Evolutionary conservation across 441 rosid genomes (phyloP).

Genomic region (Brassica hybrid): DNA sequence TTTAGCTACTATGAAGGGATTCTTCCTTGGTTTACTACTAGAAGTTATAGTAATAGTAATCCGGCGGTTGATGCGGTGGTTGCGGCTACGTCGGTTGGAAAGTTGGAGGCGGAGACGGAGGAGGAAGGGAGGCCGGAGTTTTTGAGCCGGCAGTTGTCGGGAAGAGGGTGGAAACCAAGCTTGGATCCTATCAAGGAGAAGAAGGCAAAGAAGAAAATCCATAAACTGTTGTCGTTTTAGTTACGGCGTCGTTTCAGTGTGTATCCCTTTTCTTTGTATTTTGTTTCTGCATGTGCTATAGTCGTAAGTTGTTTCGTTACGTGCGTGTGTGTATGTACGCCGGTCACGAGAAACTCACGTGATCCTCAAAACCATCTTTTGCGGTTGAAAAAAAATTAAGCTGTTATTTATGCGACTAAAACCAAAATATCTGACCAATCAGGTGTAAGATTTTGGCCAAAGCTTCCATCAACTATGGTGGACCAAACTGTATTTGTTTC

Average conservation of each 20-base stretch:
- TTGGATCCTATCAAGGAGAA: slow-evolving; percentile 83
- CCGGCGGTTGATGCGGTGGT: slow-evolving; percentile 32
- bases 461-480: background rate
- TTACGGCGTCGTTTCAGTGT: slow-evolving; percentile 11
- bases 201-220: slow-evolving; percentile 55
- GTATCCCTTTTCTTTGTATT: background rate
- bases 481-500: background rate
- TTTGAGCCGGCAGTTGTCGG: slow-evolving; percentile 70
- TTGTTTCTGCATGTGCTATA: background rate
- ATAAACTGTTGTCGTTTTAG: slow-evolving; percentile 61
- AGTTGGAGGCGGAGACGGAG: slow-evolving; percentile 39
- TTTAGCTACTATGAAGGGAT: slow-evolving; percentile 49
- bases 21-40: slow-evolving; percentile 58
- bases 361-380: background rate
- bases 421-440: background rate
- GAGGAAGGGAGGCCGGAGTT: slow-evolving; percentile 57
- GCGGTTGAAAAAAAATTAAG: background rate
- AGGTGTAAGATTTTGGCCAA: background rate
- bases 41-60: slow-evolving; percentile 40
- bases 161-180: slow-evolving; percentile 89
- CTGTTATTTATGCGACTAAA: background rate
- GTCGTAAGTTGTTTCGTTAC: slow-evolving; percentile 16
- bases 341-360: slow-evolving; percentile 22
- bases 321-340: slow-evolving; percentile 42
- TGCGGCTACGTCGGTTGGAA: slow-evolving; percentile 24